Evolutionary conservation across 23 red algal species (phyloP), one percentile per base, ranked within the genome.

Genomic region (Gracilariopsis chorda): DNA sequence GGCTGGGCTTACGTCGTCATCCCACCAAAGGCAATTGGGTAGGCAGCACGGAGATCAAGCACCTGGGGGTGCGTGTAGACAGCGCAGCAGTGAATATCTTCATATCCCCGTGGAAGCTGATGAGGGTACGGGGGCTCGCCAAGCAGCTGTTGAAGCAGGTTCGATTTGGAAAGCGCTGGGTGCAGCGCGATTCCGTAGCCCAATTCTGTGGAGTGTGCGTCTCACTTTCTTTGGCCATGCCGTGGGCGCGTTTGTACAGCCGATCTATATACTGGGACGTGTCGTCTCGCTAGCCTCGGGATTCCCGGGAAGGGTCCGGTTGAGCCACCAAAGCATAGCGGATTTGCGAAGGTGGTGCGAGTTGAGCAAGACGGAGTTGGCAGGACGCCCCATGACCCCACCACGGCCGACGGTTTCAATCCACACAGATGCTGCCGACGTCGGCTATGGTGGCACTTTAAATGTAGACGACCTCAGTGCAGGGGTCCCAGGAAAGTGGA

Each of bases 61-160:
- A 82, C 49, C 77, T 82, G 4, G 77, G 77, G 28, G n/a, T 82
- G 28, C 51, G 29, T 21, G 58, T 82, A 23, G 55, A 82, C 33
- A 82, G 47, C 29, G 7, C 53, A 6, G 5, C 5, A 4, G 36
- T 59, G 55, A 82, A 59, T 28, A 33, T 82, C 2, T 82, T 57
- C 48, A 21, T 61, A 23, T 52, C 77, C 2, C 36, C 42, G 9
- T 16, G 3, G 2, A 57, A 61, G 27, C 11, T 57, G 1, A 10
- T 3, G 2, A 56, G 29, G 7, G 28, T 82, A 13, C 55, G 3
- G 4, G 11, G 9, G 42, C 47, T 82, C 3, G 49, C 48, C 11
- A 57, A 59, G 77, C 23, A 43, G 25, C 2, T 82, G 7, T 17
- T 82, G 25, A 21, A 39, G 25, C 27, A 34, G 7, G 77, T 39